phyloP scores from a whole-genome alignment of 164 flowering plant species.

The Echeveria elegans region DNA sequence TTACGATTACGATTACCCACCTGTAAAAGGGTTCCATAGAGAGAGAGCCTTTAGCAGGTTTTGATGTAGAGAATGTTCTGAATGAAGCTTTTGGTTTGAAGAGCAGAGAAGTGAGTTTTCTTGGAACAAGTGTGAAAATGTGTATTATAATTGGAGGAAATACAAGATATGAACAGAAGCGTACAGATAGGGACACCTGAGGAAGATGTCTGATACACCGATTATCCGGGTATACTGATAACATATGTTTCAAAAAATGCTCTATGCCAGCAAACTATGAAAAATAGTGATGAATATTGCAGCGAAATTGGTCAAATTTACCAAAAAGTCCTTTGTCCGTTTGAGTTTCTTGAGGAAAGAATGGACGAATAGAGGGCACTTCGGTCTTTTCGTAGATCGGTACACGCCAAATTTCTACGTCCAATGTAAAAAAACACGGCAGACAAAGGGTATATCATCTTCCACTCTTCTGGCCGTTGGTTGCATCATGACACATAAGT shows the following conservation, averaged over 20 bases:
- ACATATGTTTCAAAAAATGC: no score
- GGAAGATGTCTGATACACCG: no score
- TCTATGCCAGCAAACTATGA: no score
- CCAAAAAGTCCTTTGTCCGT: no score
- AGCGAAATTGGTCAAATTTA: no score
- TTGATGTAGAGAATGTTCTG: neutral
- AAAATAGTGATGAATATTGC: no score
- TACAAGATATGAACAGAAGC: neutral
- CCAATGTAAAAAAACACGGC: neutral
- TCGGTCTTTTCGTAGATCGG: no score
- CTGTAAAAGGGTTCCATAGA: constrained; percentile 5
- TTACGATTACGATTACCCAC: neutral
- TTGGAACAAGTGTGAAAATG: neutral
- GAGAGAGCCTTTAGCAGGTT: neutral
- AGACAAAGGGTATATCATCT: neutral
- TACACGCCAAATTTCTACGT: no score
- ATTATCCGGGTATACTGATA: no score
- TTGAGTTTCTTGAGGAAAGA: no score
- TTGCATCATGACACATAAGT: neutral
- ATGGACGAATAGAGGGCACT: no score
- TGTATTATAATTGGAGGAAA: neutral
- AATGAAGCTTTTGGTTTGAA: neutral
- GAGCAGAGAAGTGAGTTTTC: neutral
- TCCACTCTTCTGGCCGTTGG: neutral
- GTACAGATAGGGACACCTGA: neutral